Evolutionary conservation across 176 grass and related monocot genomes (phyloP).

Genomic region (Cenchrus americanus): DNA sequence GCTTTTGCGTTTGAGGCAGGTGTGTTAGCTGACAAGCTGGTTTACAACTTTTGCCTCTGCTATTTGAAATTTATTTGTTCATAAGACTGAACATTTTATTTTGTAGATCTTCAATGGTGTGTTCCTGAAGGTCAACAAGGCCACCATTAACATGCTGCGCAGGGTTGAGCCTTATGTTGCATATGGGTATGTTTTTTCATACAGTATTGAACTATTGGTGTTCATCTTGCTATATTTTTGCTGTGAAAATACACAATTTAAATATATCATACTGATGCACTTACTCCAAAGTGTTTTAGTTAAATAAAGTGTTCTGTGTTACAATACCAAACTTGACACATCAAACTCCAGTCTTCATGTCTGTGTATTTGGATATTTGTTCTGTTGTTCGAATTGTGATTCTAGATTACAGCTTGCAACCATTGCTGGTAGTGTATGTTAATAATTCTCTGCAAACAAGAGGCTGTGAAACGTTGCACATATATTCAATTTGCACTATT

Average conservation of each 20-base stretch:
- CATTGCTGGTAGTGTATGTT: background rate
- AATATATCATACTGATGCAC: background rate
- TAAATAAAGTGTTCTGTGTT: background rate
- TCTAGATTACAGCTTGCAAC: background rate
- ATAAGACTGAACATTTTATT: slow-evolving; percentile 2
- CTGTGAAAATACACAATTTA: background rate
- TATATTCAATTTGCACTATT: too few relatives aligned
- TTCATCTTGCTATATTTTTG: background rate
- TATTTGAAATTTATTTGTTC: background rate
- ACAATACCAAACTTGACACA: background rate
- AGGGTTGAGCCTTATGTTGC: slow-evolving; percentile 97
- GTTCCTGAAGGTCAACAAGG: slow-evolving; percentile 97
- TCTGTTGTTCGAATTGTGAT: background rate
- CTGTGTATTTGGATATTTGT: fast-evolving
- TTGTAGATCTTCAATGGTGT: slow-evolving; percentile 88
- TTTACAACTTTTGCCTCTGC: background rate
- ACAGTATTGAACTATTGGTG: background rate
- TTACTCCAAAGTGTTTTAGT: background rate
- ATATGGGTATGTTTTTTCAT: slow-evolving; percentile 62
- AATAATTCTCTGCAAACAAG: too few relatives aligned
- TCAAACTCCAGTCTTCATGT: too few relatives aligned
- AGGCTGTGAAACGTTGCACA: too few relatives aligned
- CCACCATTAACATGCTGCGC: slow-evolving; percentile 89
- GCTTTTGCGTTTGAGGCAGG: slow-evolving; percentile 88
- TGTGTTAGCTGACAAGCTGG: slow-evolving; percentile 12